phyloP scores from a whole-genome alignment of 352 stramenopile genomes.

The Blastocystis sp. region DNA sequence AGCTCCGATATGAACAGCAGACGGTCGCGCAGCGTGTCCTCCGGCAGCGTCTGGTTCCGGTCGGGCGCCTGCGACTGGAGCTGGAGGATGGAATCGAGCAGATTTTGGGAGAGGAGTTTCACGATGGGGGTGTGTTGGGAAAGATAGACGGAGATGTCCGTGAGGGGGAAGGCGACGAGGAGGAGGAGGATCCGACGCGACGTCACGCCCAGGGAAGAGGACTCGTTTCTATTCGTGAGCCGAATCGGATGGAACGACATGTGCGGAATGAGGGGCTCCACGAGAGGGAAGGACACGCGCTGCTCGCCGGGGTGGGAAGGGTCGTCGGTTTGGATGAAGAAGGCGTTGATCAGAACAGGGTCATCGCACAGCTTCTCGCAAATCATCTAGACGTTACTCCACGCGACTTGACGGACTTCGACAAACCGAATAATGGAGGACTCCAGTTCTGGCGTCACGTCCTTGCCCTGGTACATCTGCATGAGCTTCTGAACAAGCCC shows the following conservation, averaged over 20 bases:
- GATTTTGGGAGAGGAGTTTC: slow-evolving; percentile 54
- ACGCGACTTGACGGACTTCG: slow-evolving; percentile 30
- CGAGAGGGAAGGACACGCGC: slow-evolving; percentile 48
- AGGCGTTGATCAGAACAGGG: slow-evolving; percentile 73
- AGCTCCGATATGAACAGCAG: slow-evolving; percentile 46
- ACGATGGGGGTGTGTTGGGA: slow-evolving; percentile 30
- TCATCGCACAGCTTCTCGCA: slow-evolving; percentile 68
- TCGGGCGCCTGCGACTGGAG: neutral
- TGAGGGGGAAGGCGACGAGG: slow-evolving; percentile 60
- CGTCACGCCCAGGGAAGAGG: slow-evolving; percentile 39
- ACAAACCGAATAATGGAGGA: slow-evolving; percentile 61
- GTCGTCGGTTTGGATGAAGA: slow-evolving; percentile 56
- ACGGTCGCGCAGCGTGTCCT: slow-evolving; percentile 21
- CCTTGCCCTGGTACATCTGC: slow-evolving; percentile 40
- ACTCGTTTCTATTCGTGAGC: slow-evolving; percentile 40
- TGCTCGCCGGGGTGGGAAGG: neutral
- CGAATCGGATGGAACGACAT: neutral
- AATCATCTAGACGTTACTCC: slow-evolving; percentile 42
- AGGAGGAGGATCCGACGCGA: slow-evolving; percentile 60
- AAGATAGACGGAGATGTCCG: slow-evolving; percentile 64
- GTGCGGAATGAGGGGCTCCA: slow-evolving; percentile 67
- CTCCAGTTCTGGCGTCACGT: slow-evolving; percentile 29
- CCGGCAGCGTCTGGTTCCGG: neutral
- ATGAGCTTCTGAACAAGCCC: slow-evolving; percentile 56
- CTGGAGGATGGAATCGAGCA: slow-evolving; percentile 56